Percentiles rank a stretch among this genome's conserved stretches.
These are phyloP conservation scores for Parsonsia alboflavescens DNA, from an alignment of 257 asterid species.

Conservation along the genomic window DNA sequence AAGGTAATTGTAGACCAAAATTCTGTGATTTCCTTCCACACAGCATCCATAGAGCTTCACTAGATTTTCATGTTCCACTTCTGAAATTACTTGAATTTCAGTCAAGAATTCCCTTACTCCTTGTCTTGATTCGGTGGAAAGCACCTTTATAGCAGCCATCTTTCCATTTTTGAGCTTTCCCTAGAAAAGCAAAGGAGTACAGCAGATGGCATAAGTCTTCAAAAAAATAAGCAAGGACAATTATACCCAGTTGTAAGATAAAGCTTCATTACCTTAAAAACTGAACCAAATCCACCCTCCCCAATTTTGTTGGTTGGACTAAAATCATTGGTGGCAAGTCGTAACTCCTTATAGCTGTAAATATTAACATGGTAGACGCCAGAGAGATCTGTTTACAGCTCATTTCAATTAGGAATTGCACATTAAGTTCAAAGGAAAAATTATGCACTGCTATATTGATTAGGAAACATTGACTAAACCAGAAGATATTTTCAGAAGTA, in stretches of 20 bases:
- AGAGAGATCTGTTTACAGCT: slow-evolving; percentile 55
- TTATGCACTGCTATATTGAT: background rate
- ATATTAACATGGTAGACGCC: slow-evolving; percentile 43
- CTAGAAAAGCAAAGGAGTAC: slow-evolving; percentile 28
- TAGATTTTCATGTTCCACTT: slow-evolving; percentile 69
- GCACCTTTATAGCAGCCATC: slow-evolving; percentile 92
- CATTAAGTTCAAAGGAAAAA: background rate
- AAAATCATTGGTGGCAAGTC: slow-evolving; percentile 64
- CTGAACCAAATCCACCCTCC: slow-evolving; percentile 96
- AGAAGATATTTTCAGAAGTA: slow-evolving; percentile 1
- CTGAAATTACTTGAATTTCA: slow-evolving; percentile 81
- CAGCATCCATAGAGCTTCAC: slow-evolving; percentile 94
- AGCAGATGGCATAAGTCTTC: slow-evolving; percentile 5
- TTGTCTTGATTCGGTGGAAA: slow-evolving; percentile 73
- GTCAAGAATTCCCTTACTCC: slow-evolving; percentile 88
- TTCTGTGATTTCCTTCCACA: slow-evolving; percentile 71
- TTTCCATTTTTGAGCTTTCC: slow-evolving; percentile 71
- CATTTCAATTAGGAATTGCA: slow-evolving; percentile 24
- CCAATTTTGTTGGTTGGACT: slow-evolving; percentile 73
- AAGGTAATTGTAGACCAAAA: slow-evolving; percentile 86
- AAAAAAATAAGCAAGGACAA: slow-evolving; percentile 6
- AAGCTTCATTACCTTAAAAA: slow-evolving; percentile 55
- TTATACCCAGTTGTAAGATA: background rate
- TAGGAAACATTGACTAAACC: background rate
- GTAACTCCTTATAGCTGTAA: slow-evolving; percentile 72